A percentile compares a stretch with the other conserved stretches of the same genome.
These are phyloP conservation scores for Penicillium sp. DNA, from an alignment of 2,329 filamentous ascomycete species.

Conservation along the genomic window DNA sequence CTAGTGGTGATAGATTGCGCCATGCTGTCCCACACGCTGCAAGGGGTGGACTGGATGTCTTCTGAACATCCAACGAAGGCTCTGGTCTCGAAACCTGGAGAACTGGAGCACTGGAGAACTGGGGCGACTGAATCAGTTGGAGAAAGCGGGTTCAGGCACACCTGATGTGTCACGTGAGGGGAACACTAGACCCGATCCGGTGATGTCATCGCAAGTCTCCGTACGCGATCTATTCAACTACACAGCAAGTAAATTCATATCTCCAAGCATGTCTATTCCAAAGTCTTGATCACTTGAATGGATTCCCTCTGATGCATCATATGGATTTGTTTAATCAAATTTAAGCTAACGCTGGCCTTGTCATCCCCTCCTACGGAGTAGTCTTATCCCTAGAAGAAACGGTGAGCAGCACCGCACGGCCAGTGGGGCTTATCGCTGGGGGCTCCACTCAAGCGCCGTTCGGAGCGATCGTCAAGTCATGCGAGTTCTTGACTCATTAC, in stretches of 20 bases:
- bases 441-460: not conserved
- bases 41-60: not conserved
- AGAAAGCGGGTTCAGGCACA: slow-evolving; percentile 7
- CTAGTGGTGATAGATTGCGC: not conserved
- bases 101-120: not conserved
- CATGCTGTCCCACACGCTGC: not conserved
- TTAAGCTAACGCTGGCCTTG: too few relatives aligned
- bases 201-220: slow-evolving; percentile 15
- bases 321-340: not conserved
- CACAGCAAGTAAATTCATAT: not conserved
- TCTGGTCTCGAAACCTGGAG: not conserved
- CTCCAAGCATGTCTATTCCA: too few relatives aligned
- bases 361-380: too few relatives aligned
- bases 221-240: not conserved
- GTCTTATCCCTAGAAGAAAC: not conserved
- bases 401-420: slow-evolving; percentile 6
- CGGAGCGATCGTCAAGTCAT: not conserved
- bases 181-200: not conserved
- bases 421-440: slow-evolving; percentile 4
- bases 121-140: not conserved
- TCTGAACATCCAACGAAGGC: not conserved
- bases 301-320: too few relatives aligned
- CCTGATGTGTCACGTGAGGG: slow-evolving; percentile 25
- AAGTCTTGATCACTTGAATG: too few relatives aligned
- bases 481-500: slow-evolving; percentile 1